Base-by-base conservation (phyloP, 192 early-diverging fungal species). In the Geosiphon pyriformis region DNA sequence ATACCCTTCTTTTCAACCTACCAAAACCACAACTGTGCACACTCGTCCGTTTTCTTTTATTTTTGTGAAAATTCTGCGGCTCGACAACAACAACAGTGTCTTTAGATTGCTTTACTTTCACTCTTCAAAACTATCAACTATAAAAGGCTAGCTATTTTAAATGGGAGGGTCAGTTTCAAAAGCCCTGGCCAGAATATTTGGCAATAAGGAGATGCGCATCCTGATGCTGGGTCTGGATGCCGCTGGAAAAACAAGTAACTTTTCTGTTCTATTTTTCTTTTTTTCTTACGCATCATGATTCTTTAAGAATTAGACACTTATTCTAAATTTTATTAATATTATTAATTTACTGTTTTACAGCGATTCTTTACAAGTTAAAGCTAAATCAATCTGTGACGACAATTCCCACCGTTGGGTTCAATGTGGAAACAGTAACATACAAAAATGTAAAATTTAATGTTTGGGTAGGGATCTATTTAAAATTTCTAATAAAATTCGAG, bases 321-420 rank as follows among this genome's bases (percentile, higher is more conserved):
- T 12, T 55, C 25, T 55, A 55, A 20, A 20, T 29, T 12, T 23
- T 20, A 55, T 20, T 29, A 55, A 20, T 23, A 20, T 12, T 55
- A 20, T 26, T 12, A 55, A 12, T 20, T 29, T 29, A 20, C 0
- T 4, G 12, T 20, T 23, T 55, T 23, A 35, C 72, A 85, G 83
- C 96, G 64, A 98, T 98, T 67, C 83, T 98, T 59, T 98, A 97
- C 87, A 96, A 96, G 82, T 86, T 98, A 48, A 97, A 98, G 82
- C 82, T 98, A 32, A 95, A 95, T 67, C 93, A 98, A 78, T 93
- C 95, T 61, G 94, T 98, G 52, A 97, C 94, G 12, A 98, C 96
- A 50, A 97, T 98, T 68, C 96, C 95, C 12, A 98, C 96, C 61
- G 95, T 98, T 61, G 91, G 90, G 32, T 93, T 93, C 78, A 93